Conservation (phyloP, 805 yeast species). For the Huiozyma naganishii region DNA sequence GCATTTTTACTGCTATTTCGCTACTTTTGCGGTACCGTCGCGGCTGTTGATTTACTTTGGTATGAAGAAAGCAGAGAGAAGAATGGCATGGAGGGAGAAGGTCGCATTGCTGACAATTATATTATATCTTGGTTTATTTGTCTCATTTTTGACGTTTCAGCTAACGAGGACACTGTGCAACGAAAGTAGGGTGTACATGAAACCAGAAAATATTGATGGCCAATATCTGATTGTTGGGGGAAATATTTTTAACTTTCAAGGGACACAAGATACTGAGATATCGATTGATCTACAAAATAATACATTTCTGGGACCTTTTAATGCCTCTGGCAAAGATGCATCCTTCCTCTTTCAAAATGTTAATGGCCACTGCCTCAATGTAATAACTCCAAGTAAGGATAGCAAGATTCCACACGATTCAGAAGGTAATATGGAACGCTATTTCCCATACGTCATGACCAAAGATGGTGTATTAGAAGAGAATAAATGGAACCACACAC, state of each 20-base stretch:
- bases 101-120: conserved; percentile 76
- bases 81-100: conserved; percentile 95
- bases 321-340: conserved; percentile 84
- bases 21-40: conserved; percentile 78
- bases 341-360: conserved; percentile 83
- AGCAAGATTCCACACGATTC: conserved; percentile 59
- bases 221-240: conserved; percentile 68
- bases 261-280: conserved; percentile 56
- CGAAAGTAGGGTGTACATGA: conserved; percentile 36
- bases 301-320: conserved; percentile 53
- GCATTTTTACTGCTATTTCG: conserved; percentile 65
- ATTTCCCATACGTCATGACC: conserved; percentile 80
- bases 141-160: conserved; percentile 86
- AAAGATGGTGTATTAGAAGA: background rate
- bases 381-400: conserved; percentile 59
- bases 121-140: conserved; percentile 57
- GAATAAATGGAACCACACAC: conserved; percentile 64
- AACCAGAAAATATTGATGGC: conserved; percentile 44
- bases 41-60: conserved; percentile 51
- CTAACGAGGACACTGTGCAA: conserved; percentile 74
- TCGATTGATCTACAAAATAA: conserved; percentile 44
- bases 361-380: conserved; percentile 76
- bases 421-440: conserved; percentile 73
- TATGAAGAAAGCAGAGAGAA: conserved; percentile 66
- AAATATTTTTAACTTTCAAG: conserved; percentile 58